Percentiles rank a stretch among this genome's conserved stretches.
Conservation (phyloP, 257 asterid species). For the Gentiana straminea region DNA sequence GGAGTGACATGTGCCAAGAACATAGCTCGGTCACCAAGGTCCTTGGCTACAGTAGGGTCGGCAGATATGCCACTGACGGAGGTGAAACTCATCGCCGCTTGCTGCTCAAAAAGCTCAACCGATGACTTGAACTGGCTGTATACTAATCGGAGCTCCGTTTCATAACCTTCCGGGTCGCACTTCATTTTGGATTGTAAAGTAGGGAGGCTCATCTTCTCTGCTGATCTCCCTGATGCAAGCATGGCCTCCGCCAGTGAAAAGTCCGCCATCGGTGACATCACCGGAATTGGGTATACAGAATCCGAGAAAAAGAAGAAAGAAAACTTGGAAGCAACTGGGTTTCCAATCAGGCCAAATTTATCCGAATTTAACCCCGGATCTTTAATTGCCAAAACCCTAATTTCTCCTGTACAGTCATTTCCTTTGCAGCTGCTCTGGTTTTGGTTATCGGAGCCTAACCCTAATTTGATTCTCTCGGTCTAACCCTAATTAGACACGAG, state of each 20-base stretch:
- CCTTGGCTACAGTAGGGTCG: conserved; percentile 60
- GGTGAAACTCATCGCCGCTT: conserved; percentile 69
- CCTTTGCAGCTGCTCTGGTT: too few relatives aligned
- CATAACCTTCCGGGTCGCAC: conserved; percentile 80
- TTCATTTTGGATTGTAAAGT: conserved; percentile 72
- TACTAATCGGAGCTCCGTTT: conserved; percentile 42
- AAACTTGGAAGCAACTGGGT: too few relatives aligned
- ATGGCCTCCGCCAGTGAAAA: conserved; percentile 27
- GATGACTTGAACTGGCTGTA: conserved; percentile 73
- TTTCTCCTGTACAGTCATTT: too few relatives aligned
- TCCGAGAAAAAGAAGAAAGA: too few relatives aligned
- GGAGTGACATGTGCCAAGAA: conserved; percentile 80
- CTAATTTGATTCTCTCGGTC: too few relatives aligned
- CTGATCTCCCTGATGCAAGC: conserved; percentile 40
- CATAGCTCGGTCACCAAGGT: conserved; percentile 62
- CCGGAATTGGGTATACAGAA: too few relatives aligned
- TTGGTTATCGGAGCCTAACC: too few relatives aligned
- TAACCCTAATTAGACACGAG: too few relatives aligned
- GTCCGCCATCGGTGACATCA: conserved; percentile 19
- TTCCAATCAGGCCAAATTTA: too few relatives aligned
- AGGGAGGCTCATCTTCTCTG: conserved; percentile 58
- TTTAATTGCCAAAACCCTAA: too few relatives aligned
- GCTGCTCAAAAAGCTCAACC: conserved; percentile 70
- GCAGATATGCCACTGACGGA: conserved; percentile 58
- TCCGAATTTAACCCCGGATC: too few relatives aligned